These are phyloP conservation scores for Rhizophagus prolifer DNA, from an alignment of 192 early-diverging fungal species.

Conservation along the genomic window DNA sequence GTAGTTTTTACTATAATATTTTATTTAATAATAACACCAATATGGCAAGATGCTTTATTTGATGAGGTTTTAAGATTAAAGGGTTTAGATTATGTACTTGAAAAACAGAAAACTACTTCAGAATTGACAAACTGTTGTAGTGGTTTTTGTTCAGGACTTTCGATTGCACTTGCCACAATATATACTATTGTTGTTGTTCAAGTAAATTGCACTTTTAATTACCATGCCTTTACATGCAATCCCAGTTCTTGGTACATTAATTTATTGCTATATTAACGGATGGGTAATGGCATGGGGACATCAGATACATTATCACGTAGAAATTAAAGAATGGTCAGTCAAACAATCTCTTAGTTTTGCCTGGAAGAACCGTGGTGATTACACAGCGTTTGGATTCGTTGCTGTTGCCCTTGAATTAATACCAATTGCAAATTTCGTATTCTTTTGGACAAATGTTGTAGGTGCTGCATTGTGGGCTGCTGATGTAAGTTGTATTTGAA, in stretches of 20 bases:
- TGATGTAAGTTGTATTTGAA: slow-evolving; percentile 5
- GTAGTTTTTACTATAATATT: slow-evolving; percentile 51
- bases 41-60: slow-evolving; percentile 59
- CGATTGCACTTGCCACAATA: slow-evolving; percentile 45
- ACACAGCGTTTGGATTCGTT: slow-evolving; percentile 44
- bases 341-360: slow-evolving; percentile 46
- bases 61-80: slow-evolving; percentile 50
- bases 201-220: slow-evolving; percentile 44
- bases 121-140: slow-evolving; percentile 45
- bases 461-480: slow-evolving; percentile 35
- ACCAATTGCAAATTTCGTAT: slow-evolving; percentile 60
- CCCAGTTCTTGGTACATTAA: slow-evolving; percentile 56
- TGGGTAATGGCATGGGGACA: slow-evolving; percentile 54
- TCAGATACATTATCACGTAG: slow-evolving; percentile 53
- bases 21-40: slow-evolving; percentile 56
- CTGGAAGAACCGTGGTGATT: slow-evolving; percentile 40
- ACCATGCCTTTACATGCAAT: slow-evolving; percentile 59
- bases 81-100: slow-evolving; percentile 46
- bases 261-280: slow-evolving; percentile 50
- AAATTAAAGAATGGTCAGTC: slow-evolving; percentile 49
- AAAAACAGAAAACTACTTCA: slow-evolving; percentile 35
- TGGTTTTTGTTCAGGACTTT: slow-evolving; percentile 43
- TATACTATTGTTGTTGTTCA: slow-evolving; percentile 24
- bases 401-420: slow-evolving; percentile 62
- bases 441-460: slow-evolving; percentile 71